phyloP scores from a whole-genome alignment of 2,329 filamentous ascomycete genomes.

The Juglanconis sp. region DNA sequence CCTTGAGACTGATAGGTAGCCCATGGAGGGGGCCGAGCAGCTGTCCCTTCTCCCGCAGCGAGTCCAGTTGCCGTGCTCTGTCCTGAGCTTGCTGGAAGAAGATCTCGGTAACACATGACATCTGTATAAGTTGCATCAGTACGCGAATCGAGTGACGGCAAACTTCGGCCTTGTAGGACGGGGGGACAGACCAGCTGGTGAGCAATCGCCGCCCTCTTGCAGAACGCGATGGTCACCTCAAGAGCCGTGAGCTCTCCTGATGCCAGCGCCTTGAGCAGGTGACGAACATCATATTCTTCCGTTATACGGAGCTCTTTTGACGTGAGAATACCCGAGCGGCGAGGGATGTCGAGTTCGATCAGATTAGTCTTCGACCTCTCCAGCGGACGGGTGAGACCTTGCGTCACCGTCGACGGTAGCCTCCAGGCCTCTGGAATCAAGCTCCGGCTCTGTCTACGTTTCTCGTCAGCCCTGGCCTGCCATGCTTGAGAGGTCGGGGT shows the following conservation, averaged over 20 bases:
- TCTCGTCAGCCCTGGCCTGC: slow-evolving; percentile 6
- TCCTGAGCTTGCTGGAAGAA: slow-evolving; percentile 15
- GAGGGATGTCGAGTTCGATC: slow-evolving; percentile 7
- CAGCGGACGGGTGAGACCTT: slow-evolving; percentile 6
- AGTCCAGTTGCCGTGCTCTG: slow-evolving; percentile 12
- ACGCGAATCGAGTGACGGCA: neutral
- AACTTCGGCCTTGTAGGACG: too few species aligned
- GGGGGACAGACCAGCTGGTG: slow-evolving; percentile 14
- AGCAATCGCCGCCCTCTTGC: slow-evolving; percentile 18
- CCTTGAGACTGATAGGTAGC: slow-evolving; percentile 17
- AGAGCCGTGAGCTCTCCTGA: slow-evolving; percentile 9
- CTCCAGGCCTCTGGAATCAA: slow-evolving; percentile 14
- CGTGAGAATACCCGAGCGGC: slow-evolving; percentile 12
- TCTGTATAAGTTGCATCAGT: neutral
- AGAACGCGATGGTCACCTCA: slow-evolving; percentile 17
- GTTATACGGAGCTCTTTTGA: slow-evolving; percentile 16
- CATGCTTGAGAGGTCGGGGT: neutral
- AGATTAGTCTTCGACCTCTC: slow-evolving; percentile 16
- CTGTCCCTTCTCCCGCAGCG: slow-evolving; percentile 4
- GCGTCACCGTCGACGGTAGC: slow-evolving; percentile 1
- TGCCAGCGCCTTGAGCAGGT: slow-evolving; percentile 9
- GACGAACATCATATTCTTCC: slow-evolving; percentile 9
- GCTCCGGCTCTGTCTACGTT: slow-evolving; percentile 1
- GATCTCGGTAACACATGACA: slow-evolving; percentile 16
- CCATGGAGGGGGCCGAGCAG: slow-evolving; percentile 15